Conservation (phyloP, 2,329 filamentous ascomycete genomes). For the Clonostachys rhizophaga region DNA sequence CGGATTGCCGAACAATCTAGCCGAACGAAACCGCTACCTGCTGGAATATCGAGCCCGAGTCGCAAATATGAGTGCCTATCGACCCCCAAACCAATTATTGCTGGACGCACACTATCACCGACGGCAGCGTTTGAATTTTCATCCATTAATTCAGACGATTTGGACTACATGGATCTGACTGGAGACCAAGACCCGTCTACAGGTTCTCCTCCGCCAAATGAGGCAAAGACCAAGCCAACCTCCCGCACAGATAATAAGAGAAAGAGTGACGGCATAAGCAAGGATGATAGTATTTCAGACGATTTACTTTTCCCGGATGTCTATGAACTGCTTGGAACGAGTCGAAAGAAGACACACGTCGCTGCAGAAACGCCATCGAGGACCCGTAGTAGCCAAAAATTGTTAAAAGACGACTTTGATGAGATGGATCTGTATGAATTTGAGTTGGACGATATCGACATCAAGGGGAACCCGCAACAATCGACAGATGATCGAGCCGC, state of each 20-base stretch:
- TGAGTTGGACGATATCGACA: too few relatives aligned
- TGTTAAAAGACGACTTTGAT: too few relatives aligned
- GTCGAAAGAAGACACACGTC: slow-evolving; percentile 3
- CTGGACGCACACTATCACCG: neutral
- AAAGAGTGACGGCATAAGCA: slow-evolving; percentile 43
- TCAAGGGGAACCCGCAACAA: too few relatives aligned
- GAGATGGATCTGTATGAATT: too few relatives aligned
- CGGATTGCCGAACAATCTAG: neutral
- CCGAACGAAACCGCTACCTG: too few relatives aligned
- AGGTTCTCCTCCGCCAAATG: slow-evolving; percentile 28
- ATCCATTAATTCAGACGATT: slow-evolving; percentile 21
- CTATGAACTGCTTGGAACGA: slow-evolving; percentile 38
- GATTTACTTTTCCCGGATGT: slow-evolving; percentile 50
- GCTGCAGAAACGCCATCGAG: neutral
- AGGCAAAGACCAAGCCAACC: slow-evolving; percentile 11
- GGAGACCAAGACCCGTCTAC: slow-evolving; percentile 24
- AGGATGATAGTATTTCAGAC: slow-evolving; percentile 20
- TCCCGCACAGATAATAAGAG: slow-evolving; percentile 34
- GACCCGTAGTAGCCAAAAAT: too few relatives aligned
- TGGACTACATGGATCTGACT: slow-evolving; percentile 34
- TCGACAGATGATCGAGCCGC: neutral
- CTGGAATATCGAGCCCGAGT: neutral
- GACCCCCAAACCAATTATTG: neutral
- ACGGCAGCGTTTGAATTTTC: slow-evolving; percentile 3
- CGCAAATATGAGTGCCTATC: neutral